These are phyloP conservation scores for Candida albicans DNA, from an alignment of 1,139 yeast genomes.

Conservation along the genomic window DNA sequence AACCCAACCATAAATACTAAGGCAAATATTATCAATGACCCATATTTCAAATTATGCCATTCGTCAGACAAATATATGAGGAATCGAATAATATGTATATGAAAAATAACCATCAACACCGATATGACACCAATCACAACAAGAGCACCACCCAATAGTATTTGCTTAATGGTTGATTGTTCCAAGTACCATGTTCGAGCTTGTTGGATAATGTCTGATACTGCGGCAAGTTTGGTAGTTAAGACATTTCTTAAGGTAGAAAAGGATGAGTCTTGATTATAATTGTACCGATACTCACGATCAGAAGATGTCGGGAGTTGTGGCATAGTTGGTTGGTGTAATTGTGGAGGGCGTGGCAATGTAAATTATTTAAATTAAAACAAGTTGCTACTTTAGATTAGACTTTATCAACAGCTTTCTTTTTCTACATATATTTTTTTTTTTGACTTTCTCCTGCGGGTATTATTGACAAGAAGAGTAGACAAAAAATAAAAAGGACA, in stretches of 20 bases:
- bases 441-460: too few species aligned
- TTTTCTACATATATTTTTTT: too few species aligned
- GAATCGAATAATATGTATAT: conserved; percentile 42
- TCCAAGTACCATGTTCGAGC: conserved; percentile 21
- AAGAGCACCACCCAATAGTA: conserved; percentile 14
- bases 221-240: conserved; percentile 2
- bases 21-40: conserved; percentile 54
- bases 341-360: too few species aligned
- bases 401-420: too few species aligned
- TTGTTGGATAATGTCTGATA: conserved; percentile 1
- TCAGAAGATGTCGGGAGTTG: conserved; percentile 2
- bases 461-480: too few species aligned
- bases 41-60: conserved; percentile 47
- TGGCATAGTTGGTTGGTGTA: conserved; percentile 4
- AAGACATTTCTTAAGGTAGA: conserved; percentile 1
- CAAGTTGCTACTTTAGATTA: too few species aligned
- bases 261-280: not conserved
- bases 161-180: conserved; percentile 19
- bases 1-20: conserved; percentile 52
- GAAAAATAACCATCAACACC: conserved; percentile 45
- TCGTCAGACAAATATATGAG: conserved; percentile 48
- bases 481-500: too few species aligned
- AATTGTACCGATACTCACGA: not conserved
- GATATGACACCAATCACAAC: conserved; percentile 22
- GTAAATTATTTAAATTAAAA: too few species aligned